Conservation (phyloP, 2,329 filamentous ascomycete species). For the Alternaria panax region DNA sequence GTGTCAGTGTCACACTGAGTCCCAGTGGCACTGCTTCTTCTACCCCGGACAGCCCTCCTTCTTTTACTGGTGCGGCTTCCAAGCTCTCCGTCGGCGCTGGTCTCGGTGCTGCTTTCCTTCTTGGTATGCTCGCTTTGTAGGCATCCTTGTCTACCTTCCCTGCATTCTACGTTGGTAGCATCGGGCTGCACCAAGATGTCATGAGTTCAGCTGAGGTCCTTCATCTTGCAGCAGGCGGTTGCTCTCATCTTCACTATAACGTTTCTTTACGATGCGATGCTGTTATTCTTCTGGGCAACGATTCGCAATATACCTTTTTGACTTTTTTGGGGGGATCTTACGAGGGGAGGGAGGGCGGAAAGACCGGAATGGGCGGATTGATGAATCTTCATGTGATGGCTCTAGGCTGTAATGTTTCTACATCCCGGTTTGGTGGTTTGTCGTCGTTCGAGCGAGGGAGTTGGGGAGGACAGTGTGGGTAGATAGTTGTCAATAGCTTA, state of each 20-base stretch:
- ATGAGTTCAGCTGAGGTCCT: background rate
- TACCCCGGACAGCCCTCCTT: slow-evolving; percentile 9
- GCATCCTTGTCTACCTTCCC: background rate
- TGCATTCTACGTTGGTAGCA: slow-evolving; percentile 1
- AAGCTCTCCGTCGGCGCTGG: slow-evolving; percentile 48
- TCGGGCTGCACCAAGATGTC: background rate
- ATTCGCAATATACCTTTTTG: slow-evolving; percentile 29
- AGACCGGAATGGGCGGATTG: slow-evolving; percentile 3
- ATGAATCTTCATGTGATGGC: slow-evolving; percentile 6
- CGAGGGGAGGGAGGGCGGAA: slow-evolving; percentile 12
- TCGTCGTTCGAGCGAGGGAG: background rate
- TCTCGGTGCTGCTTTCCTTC: slow-evolving; percentile 51
- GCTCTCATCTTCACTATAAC: slow-evolving; percentile 12
- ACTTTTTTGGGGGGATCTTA: background rate
- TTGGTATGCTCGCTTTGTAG: slow-evolving; percentile 55
- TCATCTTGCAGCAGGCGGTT: slow-evolving; percentile 5
- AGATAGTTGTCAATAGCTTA: slow-evolving; percentile 9
- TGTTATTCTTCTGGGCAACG: slow-evolving; percentile 34
- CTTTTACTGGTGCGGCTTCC: slow-evolving; percentile 40
- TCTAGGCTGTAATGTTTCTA: slow-evolving; percentile 30
- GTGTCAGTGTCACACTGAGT: slow-evolving; percentile 8
- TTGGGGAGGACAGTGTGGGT: slow-evolving; percentile 2
- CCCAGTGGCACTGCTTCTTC: slow-evolving; percentile 14
- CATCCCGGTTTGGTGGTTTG: slow-evolving; percentile 11
- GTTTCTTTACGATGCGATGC: slow-evolving; percentile 46